Base-by-base conservation (phyloP, 2,329 filamentous ascomycete species). In the Talaromyces marneffei region DNA sequence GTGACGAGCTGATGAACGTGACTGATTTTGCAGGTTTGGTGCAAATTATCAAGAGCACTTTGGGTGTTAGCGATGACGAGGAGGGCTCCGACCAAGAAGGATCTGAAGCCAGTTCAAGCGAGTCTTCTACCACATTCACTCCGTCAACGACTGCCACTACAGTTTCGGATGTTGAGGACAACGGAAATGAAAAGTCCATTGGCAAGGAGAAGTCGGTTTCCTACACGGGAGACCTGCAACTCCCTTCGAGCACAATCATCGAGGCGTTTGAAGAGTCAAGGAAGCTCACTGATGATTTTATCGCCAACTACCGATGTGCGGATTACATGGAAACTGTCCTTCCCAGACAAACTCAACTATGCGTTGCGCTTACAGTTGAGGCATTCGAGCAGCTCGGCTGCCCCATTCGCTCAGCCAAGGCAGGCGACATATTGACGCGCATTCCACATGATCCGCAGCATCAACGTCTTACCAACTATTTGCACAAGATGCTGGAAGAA, bases 331-430 rank as follows among this genome's bases (percentile, higher is more conserved):
- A 69, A 4, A 64, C 57, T 1, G 64, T 73, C 1, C 54, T 67
- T 37, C 69, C 68, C 0, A 61, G 57, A 35, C 61, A 64, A 37
- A 70, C 65, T 5, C n/a, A 63, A 48, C 59, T 68, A 1, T 67
- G 65, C 18, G 52, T 65, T 18, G 64, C 64, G 39, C 62, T 62
- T 14, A 66, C 59, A 10, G 42, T 73, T 5, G 72, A 76, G 44
- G 70, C 71, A 2, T 72, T 74, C 29, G 67, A 71, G 25, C 31
- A 73, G 63, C 66, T 74, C 0, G 74, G 74, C 3, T 68, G 64
- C 18, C 27, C 14, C 12, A 53, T 67, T 18, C 46, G 61, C 2
- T 54, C 58, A 4, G 66, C 70, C 2, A 56, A 50, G 27, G 31
- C 68, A 0, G 72, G 72, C 12, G 27, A 63, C n/a, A 18, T 16